Conservation (phyloP, 768 basidiomycete species). For the Hemileccinum impolitum region DNA sequence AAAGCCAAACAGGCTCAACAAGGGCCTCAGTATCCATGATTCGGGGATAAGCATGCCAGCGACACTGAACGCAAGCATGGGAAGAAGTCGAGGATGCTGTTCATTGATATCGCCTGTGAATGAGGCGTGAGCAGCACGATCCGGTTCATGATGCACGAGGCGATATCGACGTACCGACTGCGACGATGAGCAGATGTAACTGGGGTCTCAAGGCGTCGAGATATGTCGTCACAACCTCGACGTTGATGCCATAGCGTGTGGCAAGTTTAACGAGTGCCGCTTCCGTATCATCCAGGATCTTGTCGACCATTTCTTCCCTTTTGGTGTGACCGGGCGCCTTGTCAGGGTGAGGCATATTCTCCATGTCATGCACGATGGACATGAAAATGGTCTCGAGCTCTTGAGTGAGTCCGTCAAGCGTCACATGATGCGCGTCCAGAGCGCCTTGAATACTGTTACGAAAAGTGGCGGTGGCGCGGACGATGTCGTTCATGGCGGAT, state of each 20-base stretch:
- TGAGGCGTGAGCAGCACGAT: background rate
- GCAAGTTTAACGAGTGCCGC: slow-evolving; percentile 3
- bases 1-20: no score
- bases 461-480: slow-evolving; percentile 11
- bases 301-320: slow-evolving; percentile 5
- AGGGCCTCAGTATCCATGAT: slow-evolving; percentile 14
- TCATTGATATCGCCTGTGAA: slow-evolving; percentile 16
- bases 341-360: background rate
- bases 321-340: slow-evolving; percentile 6
- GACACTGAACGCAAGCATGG: slow-evolving; percentile 2
- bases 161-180: slow-evolving; percentile 5
- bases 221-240: slow-evolving; percentile 2
- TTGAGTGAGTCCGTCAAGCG: slow-evolving; percentile 3
- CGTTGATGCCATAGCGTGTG: slow-evolving; percentile 6
- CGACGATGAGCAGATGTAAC: slow-evolving; percentile 3
- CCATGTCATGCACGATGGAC: background rate
- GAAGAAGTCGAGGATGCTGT: slow-evolving; percentile 3
- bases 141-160: no score
- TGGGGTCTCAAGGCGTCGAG: slow-evolving; percentile 5
- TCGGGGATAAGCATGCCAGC: slow-evolving; percentile 8
- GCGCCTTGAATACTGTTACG: slow-evolving; percentile 6
- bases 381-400: slow-evolving; percentile 17
- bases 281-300: slow-evolving; percentile 2
- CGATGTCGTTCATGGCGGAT: slow-evolving; percentile 6
- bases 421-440: slow-evolving; percentile 5